A percentile compares a stretch with the other conserved stretches of the same genome.
Evolutionary conservation across 2,329 filamentous ascomycete genomes (phyloP).

Genomic region (Penicillium crustosum): DNA sequence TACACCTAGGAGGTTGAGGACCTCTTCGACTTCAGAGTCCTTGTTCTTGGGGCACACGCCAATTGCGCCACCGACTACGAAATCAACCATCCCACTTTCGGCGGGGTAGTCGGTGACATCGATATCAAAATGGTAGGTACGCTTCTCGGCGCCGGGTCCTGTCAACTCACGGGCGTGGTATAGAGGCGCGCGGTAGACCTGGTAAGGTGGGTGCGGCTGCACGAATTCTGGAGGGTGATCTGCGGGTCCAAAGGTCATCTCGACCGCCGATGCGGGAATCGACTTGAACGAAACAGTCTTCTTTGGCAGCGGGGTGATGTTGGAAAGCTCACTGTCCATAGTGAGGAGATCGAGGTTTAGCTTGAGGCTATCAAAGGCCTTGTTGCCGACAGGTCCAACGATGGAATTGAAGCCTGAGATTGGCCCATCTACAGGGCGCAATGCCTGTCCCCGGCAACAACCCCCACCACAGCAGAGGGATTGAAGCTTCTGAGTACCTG

Average conservation of each 20-base stretch:
- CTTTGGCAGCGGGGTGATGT: constrained; percentile 69
- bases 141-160: constrained; percentile 84
- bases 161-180: constrained; percentile 85
- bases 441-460: constrained; percentile 60
- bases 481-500: constrained; percentile 60
- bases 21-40: constrained; percentile 70
- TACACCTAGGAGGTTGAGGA: constrained; percentile 78
- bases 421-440: constrained; percentile 47
- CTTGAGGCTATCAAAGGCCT: constrained; percentile 76
- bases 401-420: constrained; percentile 50
- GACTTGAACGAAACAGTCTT: constrained; percentile 67
- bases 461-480: constrained; percentile 66
- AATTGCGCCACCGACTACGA: constrained; percentile 94
- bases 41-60: constrained; percentile 90
- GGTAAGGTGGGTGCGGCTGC: constrained; percentile 89
- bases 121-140: constrained; percentile 95
- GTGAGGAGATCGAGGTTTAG: constrained; percentile 75
- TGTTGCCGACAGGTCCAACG: constrained; percentile 67
- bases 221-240: constrained; percentile 82
- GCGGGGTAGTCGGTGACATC: constrained; percentile 93
- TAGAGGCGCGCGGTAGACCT: constrained; percentile 87
- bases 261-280: constrained; percentile 36
- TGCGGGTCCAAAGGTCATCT: constrained; percentile 38
- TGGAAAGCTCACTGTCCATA: constrained; percentile 67
- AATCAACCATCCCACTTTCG: constrained; percentile 77